phyloP scores from a whole-genome alignment of 345 rosid genomes.

The Limnanthes douglasii region DNA sequence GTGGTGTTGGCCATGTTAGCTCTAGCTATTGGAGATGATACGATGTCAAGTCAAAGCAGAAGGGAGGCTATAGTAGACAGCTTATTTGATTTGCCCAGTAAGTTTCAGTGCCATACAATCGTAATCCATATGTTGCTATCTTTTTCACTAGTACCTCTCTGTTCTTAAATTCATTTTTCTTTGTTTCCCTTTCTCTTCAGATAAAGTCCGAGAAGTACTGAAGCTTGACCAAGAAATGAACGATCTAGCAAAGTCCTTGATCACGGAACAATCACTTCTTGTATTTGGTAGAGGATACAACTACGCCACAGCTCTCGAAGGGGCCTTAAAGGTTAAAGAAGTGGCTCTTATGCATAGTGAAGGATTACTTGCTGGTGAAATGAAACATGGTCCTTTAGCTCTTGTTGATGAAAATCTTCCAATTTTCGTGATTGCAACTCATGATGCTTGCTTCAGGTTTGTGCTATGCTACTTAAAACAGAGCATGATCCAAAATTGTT shows the following conservation, averaged over 20 bases:
- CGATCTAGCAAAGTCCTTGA: conserved; percentile 58
- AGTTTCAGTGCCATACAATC: conserved; percentile 8
- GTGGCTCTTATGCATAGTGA: conserved; percentile 97
- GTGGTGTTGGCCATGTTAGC: conserved; percentile 97
- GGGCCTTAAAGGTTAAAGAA: conserved; percentile 90
- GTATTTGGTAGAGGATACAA: conserved; percentile 93
- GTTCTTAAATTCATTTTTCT: background rate
- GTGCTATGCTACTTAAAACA: background rate
- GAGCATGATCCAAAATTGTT: too few species aligned
- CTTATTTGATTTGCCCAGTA: conserved; percentile 82
- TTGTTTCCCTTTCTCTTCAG: conserved; percentile 18
- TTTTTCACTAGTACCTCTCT: background rate
- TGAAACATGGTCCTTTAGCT: conserved; percentile 98
- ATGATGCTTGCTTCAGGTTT: conserved; percentile 76
- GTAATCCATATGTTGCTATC: background rate
- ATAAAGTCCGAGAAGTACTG: conserved; percentile 73
- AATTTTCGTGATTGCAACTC: conserved; percentile 77
- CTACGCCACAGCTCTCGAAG: conserved; percentile 85
- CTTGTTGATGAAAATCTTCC: conserved; percentile 87
- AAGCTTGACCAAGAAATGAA: conserved; percentile 75
- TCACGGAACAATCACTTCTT: conserved; percentile 81
- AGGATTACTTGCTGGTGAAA: conserved; percentile 96
- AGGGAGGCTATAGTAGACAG: conserved; percentile 89
- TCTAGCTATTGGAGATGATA: conserved; percentile 75
- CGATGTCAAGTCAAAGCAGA: conserved; percentile 62